Evolutionary conservation across 2,329 filamentous ascomycete genomes (phyloP), one percentile per base, ranked within the genome.

Genomic region (Aurifilum marmelostoma): DNA sequence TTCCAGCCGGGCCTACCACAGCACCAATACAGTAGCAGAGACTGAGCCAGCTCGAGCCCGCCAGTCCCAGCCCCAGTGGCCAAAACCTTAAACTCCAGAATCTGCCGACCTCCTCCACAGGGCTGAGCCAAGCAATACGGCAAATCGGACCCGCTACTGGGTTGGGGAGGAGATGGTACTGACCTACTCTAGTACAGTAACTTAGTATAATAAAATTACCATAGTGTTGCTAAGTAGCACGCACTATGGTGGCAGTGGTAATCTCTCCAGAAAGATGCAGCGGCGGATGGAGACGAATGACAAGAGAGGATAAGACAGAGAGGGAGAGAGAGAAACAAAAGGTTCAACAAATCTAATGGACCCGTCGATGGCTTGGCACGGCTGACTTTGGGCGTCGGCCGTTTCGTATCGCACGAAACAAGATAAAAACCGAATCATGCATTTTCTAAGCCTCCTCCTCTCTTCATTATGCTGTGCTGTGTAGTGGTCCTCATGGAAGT

Each of bases 61-160:
- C 4, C 27, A 3, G 27, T 18, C 14, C 52, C 27, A 18, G 27
- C 1, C 2, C 43, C 43, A 18, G 18, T n/a, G 24, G 52, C 6
- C 24, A 56, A 29, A 56, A 29, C 52, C 24, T 56, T 18, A 56
- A 56, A 29, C 4, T 34, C 34, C 34, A 4, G 34, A 34, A 34
- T 34, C 34, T 34, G 34, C 34, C 34, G 34, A 34, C 34, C 34
- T 34, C 34, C 52, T 56, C 52, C 52, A 29, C 52, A 56, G 52
- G 52, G 52, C 52, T 56, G 52, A 56, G 52, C 52, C 52, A 56
- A 56, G 52, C 52, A 56, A 56, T 16, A 56, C 52, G 52, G 52
- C 27, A 56, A 2, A 18, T 29, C 52, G 29, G 12, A 18, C 11
- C 24, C 50, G n/a, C 47, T 5, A 14, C 18, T n/a, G 43, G 9